These are phyloP conservation scores for Trypanosomatidae sp. DNA, from an alignment of 208 protist species.

Conservation along the genomic window DNA sequence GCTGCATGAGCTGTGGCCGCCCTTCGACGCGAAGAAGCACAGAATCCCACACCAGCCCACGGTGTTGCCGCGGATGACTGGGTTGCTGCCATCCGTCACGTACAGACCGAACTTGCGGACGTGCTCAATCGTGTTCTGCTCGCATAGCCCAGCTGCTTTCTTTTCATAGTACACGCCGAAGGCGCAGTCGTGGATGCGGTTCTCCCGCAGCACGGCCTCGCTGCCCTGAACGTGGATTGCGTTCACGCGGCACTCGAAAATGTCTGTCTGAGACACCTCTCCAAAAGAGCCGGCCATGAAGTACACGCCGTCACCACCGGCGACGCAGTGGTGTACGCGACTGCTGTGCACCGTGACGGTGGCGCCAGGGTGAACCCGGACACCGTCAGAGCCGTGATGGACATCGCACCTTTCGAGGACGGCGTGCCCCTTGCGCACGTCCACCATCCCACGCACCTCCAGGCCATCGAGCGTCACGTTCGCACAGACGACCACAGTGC, in stretches of 20 bases:
- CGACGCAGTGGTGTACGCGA: constrained; percentile 69
- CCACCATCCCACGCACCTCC: constrained; percentile 60
- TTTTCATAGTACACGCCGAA: constrained; percentile 79
- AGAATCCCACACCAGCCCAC: constrained; percentile 76
- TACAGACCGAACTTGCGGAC: constrained; percentile 78
- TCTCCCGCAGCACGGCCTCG: constrained; percentile 39
- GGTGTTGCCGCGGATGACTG: constrained; percentile 66
- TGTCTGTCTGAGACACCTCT: constrained; percentile 73
- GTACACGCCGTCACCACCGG: constrained; percentile 81
- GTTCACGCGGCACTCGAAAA: constrained; percentile 86
- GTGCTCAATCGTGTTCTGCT: constrained; percentile 83
- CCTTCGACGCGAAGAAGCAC: constrained; percentile 65
- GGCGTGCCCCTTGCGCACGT: constrained; percentile 74
- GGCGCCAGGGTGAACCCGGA: constrained; percentile 56
- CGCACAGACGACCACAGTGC: constrained; percentile 47
- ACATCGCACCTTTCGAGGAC: constrained; percentile 79
- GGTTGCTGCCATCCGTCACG: constrained; percentile 64
- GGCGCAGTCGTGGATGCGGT: constrained; percentile 73
- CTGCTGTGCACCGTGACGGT: constrained; percentile 51
- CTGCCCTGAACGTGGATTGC: constrained; percentile 64
- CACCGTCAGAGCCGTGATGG: constrained; percentile 70
- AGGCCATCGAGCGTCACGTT: constrained; percentile 52
- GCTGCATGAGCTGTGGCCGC: constrained; percentile 58
- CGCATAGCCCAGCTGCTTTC: constrained; percentile 47
- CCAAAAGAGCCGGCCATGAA: constrained; percentile 62